A percentile compares a stretch with the other conserved stretches of the same genome.
Conservation (phyloP, 2,329 filamentous ascomycete genomes). For the Trichoderma koningii region DNA sequence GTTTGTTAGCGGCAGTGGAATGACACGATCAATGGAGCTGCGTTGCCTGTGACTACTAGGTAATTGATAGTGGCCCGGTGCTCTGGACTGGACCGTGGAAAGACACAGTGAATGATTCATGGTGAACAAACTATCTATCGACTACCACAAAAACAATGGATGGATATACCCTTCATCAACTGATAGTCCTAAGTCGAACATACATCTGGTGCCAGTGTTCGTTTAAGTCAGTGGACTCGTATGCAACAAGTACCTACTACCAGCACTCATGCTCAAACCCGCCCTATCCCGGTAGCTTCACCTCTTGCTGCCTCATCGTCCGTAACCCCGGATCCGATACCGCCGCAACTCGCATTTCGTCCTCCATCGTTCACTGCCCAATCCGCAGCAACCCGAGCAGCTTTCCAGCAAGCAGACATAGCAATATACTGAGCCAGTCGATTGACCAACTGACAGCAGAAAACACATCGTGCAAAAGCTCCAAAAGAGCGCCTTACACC, state of each 20-base stretch:
- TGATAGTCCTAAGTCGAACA: no score
- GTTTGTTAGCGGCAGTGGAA: constrained; percentile 5
- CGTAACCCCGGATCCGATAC: constrained; percentile 15
- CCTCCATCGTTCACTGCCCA: neutral
- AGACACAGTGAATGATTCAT: no score
- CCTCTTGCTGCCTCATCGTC: constrained; percentile 3
- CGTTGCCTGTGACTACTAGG: no score
- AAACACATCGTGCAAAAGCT: neutral
- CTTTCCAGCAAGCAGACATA: neutral
- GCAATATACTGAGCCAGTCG: no score
- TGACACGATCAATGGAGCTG: constrained; percentile 16
- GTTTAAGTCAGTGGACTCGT: neutral
- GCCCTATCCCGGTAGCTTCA: no score
- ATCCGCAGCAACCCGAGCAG: neutral
- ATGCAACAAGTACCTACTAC: no score
- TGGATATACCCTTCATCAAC: no score
- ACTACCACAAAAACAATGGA: no score
- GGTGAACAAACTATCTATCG: no score
- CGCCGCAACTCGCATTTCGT: neutral
- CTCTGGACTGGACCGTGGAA: no score
- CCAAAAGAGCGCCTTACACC: neutral
- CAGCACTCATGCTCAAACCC: neutral
- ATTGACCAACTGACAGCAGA: neutral
- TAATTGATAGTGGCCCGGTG: neutral
- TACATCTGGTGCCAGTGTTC: neutral